Percentiles rank a stretch among this genome's conserved stretches.
Conservation (phyloP, 73 alveolate genomes). For the Strombidium stylifer region DNA sequence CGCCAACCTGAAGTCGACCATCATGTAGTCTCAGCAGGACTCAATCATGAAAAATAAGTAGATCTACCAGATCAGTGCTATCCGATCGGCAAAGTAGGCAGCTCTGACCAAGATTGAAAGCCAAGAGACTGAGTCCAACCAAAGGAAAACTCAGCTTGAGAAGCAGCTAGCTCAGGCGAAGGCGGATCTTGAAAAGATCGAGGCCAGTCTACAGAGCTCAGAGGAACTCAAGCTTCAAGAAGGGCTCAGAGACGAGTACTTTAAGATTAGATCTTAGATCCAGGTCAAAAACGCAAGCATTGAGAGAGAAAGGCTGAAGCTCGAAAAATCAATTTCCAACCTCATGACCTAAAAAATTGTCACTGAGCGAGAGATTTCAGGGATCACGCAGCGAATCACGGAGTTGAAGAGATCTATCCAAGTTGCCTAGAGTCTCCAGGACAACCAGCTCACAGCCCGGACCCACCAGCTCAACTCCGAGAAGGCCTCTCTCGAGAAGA, state of each 20-base stretch:
- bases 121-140: background rate
- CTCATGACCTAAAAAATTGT: constrained; percentile 6
- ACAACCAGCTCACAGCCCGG: constrained; percentile 9
- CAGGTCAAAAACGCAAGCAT: constrained; percentile 38
- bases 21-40: too few species aligned
- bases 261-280: constrained; percentile 25
- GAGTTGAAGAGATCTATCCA: background rate
- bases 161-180: background rate
- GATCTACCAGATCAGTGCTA: too few species aligned
- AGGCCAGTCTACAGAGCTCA: constrained; percentile 20
- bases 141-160: background rate
- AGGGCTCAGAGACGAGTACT: constrained; percentile 35
- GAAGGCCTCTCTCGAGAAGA: too few species aligned
- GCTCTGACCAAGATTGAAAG: too few species aligned
- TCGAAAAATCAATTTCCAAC: constrained; percentile 11
- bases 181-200: constrained; percentile 8
- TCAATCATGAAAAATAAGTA: too few species aligned
- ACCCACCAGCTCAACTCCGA: constrained; percentile 1
- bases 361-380: background rate
- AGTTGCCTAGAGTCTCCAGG: background rate
- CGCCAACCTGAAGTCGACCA: too few species aligned
- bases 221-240: constrained; percentile 10
- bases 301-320: constrained; percentile 25
- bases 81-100: too few species aligned
- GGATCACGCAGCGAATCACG: too few species aligned